A percentile compares a stretch with the other conserved stretches of the same genome.
phyloP scores from a whole-genome alignment of 768 basidiomycete species.

The Lyophyllum semitale region DNA sequence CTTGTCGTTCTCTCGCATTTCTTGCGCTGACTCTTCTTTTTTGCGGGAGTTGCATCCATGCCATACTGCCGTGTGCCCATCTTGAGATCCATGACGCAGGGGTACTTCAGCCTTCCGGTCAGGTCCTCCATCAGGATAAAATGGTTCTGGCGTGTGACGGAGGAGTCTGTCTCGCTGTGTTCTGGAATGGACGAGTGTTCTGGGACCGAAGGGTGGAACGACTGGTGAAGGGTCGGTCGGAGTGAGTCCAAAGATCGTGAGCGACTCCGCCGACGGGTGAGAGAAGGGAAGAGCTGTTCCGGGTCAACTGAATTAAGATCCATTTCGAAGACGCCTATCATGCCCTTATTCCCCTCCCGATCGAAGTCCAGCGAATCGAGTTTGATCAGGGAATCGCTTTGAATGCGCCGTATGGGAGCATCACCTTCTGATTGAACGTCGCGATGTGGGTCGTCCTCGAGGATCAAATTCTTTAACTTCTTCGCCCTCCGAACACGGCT shows the following conservation, averaged over 20 bases:
- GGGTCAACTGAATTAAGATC: slow-evolving; percentile 32
- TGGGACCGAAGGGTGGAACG: slow-evolving; percentile 25
- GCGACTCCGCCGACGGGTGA: slow-evolving; percentile 46
- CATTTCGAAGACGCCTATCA: slow-evolving; percentile 44
- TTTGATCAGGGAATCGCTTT: slow-evolving; percentile 56
- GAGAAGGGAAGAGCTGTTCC: slow-evolving; percentile 29
- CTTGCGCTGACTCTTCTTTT: slow-evolving; percentile 98
- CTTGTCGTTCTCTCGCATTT: slow-evolving; percentile 98
- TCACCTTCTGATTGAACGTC: slow-evolving; percentile 39
- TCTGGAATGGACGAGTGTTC: slow-evolving; percentile 36
- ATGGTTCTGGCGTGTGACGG: slow-evolving; percentile 86
- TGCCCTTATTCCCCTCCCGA: slow-evolving; percentile 27
- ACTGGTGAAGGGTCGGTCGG: slow-evolving; percentile 24
- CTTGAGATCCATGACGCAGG: slow-evolving; percentile 97
- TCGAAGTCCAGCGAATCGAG: slow-evolving; percentile 33
- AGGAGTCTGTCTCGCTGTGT: slow-evolving; percentile 34
- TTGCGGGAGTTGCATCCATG: slow-evolving; percentile 86
- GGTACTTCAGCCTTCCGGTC: slow-evolving; percentile 86
- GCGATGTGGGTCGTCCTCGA: slow-evolving; percentile 39
- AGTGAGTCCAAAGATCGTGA: slow-evolving; percentile 42
- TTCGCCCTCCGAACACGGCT: slow-evolving; percentile 30
- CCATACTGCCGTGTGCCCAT: slow-evolving; percentile 99
- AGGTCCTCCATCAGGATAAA: slow-evolving; percentile 99
- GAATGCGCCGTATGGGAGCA: slow-evolving; percentile 56
- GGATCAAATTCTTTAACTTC: slow-evolving; percentile 46